Conservation (phyloP, 2,329 filamentous ascomycete species). For the Stemphylium beticola region DNA sequence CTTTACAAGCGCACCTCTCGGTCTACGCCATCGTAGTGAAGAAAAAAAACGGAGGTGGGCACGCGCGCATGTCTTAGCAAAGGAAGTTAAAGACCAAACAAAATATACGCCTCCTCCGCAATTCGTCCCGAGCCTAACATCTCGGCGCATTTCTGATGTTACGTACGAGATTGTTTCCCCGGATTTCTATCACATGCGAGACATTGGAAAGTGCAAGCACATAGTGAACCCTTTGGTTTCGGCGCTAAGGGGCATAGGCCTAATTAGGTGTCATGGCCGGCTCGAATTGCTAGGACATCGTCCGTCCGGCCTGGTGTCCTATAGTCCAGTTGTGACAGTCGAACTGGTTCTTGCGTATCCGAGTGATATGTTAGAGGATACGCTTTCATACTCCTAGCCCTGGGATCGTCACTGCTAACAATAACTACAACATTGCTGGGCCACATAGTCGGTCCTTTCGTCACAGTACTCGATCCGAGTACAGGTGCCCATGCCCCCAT, state of each 20-base stretch:
- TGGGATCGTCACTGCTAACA: conserved; percentile 5
- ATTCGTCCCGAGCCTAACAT: background rate
- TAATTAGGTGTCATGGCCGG: conserved; percentile 4
- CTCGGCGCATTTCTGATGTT: background rate
- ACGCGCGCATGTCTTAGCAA: no score
- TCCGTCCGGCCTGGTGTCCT: background rate
- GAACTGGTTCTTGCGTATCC: conserved; percentile 6
- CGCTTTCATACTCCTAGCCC: background rate
- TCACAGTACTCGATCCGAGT: background rate
- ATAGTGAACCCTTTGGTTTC: background rate
- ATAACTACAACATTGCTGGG: background rate
- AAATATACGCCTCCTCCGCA: background rate
- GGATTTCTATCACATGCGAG: conserved; percentile 12
- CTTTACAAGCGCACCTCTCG: background rate
- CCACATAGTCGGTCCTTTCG: background rate
- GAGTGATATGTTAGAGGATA: background rate
- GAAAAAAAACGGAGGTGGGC: no score
- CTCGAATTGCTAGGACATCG: conserved; percentile 1
- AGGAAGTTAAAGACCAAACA: background rate
- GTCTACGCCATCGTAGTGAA: no score
- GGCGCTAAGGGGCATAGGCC: background rate
- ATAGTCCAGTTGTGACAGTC: conserved; percentile 1
- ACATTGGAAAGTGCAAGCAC: background rate
- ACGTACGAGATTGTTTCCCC: conserved; percentile 14
- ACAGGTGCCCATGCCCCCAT: no score